Evolutionary conservation across 2,329 filamentous ascomycete species (phyloP).

Genomic region (Clarireedia homoeocarpa): DNA sequence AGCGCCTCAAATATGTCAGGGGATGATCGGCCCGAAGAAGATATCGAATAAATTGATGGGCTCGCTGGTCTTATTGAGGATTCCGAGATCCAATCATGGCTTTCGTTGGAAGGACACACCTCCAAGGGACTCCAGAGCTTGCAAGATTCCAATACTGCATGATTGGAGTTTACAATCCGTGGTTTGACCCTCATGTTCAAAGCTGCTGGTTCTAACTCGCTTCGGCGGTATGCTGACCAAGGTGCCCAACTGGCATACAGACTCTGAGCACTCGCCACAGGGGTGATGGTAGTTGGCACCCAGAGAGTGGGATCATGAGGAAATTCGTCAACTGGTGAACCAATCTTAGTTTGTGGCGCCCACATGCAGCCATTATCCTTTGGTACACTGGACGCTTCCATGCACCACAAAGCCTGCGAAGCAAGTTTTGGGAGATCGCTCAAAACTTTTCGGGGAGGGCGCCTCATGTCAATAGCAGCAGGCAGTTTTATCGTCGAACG

Average conservation of each 20-base stretch:
- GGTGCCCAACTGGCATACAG: slow-evolving; percentile 15
- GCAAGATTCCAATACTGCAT: slow-evolving; percentile 18
- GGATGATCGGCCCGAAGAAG: slow-evolving; percentile 25
- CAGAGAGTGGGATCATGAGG: slow-evolving; percentile 11
- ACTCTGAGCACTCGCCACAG: slow-evolving; percentile 5
- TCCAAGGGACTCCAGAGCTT: slow-evolving; percentile 21
- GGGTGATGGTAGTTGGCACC: slow-evolving; percentile 3
- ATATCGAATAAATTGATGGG: slow-evolving; percentile 24
- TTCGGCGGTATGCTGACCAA: slow-evolving; percentile 17
- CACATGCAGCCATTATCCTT: slow-evolving; percentile 13
- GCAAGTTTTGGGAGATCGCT: slow-evolving; percentile 10
- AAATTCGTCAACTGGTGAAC: neutral
- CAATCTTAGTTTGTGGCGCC: neutral
- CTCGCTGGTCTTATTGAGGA: slow-evolving; percentile 26
- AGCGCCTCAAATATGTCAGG: slow-evolving; percentile 24
- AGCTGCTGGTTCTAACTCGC: slow-evolving; percentile 18
- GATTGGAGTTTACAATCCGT: slow-evolving; percentile 5
- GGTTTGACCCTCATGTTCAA: slow-evolving; percentile 21
- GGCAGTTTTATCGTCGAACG: slow-evolving; percentile 17
- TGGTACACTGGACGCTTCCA: neutral
- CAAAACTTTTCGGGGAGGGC: slow-evolving; percentile 11
- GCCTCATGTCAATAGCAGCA: slow-evolving; percentile 16
- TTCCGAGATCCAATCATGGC: slow-evolving; percentile 29
- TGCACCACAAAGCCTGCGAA: slow-evolving; percentile 19
- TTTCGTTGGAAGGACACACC: slow-evolving; percentile 7